A percentile compares a stretch with the other conserved stretches of the same genome.
Evolutionary conservation across 1,139 yeast genomes (phyloP).

Genomic region (Kurtzmaniella quercitrusa): DNA sequence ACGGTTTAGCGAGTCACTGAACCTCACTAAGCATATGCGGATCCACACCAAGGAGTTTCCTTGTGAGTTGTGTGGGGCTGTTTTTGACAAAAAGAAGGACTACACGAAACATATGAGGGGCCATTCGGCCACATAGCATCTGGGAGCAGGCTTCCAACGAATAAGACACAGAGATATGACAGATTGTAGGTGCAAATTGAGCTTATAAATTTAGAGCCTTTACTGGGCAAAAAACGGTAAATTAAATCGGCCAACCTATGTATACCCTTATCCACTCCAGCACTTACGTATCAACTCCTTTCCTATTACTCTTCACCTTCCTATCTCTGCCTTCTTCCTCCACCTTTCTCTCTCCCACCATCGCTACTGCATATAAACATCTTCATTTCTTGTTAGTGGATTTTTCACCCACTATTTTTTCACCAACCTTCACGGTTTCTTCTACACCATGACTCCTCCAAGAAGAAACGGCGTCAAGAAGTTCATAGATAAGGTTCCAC

Average conservation of each 20-base stretch:
- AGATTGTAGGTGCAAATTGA: neutral
- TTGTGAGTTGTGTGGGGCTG: constrained; percentile 49
- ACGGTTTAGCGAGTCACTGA: constrained; percentile 83
- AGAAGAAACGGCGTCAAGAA: constrained; percentile 3
- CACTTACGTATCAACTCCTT: no score
- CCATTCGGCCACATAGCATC: constrained; percentile 1
- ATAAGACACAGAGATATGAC: neutral
- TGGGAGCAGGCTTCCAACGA: neutral
- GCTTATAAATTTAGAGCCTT: no score
- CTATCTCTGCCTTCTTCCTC: no score
- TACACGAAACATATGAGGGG: constrained; percentile 31
- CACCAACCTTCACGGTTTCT: no score
- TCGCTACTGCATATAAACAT: no score
- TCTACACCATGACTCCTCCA: constrained; percentile 5
- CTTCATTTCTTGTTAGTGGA: no score
- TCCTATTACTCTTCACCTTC: no score
- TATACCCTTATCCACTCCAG: no score
- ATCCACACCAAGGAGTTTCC: constrained; percentile 50
- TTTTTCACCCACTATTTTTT: no score
- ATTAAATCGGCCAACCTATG: no score
- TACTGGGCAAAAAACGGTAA: no score
- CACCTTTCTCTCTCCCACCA: no score
- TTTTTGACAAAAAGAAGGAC: constrained; percentile 43
- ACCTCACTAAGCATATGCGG: constrained; percentile 82
- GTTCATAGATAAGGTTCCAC: constrained; percentile 6